phyloP scores from a whole-genome alignment of 345 rosid species.

The Toxicodendron radicans region DNA sequence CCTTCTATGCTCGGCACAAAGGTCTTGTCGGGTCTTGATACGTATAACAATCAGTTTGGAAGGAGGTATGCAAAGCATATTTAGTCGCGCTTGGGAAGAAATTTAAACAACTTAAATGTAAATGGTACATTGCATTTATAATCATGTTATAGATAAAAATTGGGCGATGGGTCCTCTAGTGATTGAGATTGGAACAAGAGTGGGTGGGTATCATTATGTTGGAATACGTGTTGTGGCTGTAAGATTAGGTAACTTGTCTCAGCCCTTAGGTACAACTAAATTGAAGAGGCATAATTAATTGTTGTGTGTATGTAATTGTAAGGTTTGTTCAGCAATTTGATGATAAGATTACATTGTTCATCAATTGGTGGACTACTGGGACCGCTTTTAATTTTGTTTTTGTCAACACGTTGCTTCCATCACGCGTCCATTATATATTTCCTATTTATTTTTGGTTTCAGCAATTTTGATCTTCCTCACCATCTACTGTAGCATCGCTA shows the following conservation, averaged over 20 bases:
- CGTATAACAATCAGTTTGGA: background rate
- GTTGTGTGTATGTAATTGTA: background rate
- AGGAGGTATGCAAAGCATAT: constrained; percentile 2
- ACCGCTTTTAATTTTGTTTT: constrained; percentile 3
- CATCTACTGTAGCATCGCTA: background rate
- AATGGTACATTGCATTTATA: constrained; percentile 1
- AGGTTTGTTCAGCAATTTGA: background rate
- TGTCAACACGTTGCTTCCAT: background rate
- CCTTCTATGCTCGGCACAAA: constrained; percentile 65
- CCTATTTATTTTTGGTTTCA: background rate
- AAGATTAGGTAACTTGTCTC: constrained; percentile 6
- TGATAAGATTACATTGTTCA: background rate
- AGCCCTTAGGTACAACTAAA: constrained; percentile 9
- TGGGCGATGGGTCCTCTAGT: background rate
- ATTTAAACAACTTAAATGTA: background rate
- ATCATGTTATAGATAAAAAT: background rate
- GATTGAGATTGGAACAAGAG: constrained; percentile 1
- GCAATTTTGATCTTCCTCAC: background rate
- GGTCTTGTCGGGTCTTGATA: constrained; percentile 64
- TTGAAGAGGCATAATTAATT: constrained; percentile 8
- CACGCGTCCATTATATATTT: background rate
- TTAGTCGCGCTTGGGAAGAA: background rate
- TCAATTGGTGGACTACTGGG: background rate
- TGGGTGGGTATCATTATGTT: constrained; percentile 5
- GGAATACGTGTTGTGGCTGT: background rate